Conservation (phyloP, 2,329 filamentous ascomycete genomes). For the Fusarium avenaceum region DNA sequence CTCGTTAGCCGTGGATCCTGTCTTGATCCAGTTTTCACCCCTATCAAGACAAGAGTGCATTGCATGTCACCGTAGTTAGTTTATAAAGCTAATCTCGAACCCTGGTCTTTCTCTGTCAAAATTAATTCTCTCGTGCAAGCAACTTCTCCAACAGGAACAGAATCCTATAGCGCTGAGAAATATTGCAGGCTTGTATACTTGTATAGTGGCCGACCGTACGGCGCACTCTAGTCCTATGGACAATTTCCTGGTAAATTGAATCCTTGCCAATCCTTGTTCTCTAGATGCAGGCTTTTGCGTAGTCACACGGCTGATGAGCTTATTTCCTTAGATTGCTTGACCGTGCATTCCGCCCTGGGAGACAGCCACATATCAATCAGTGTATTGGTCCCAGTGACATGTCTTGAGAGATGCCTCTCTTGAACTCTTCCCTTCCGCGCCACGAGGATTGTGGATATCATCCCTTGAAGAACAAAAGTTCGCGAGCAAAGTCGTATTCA, state of each 20-base stretch:
- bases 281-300: conserved; percentile 22
- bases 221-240: conserved; percentile 1
- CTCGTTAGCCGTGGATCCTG: conserved; percentile 20
- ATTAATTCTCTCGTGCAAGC: conserved; percentile 1
- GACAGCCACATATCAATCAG: conserved; percentile 4
- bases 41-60: conserved; percentile 18
- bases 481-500: conserved; percentile 9
- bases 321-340: conserved; percentile 35
- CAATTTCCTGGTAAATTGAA: conserved; percentile 43
- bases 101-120: conserved; percentile 3
- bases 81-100: conserved; percentile 4
- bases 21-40: conserved; percentile 20
- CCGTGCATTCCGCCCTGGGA: conserved; percentile 26
- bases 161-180: conserved; percentile 4
- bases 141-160: conserved; percentile 4
- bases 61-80: conserved; percentile 1
- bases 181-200: not conserved
- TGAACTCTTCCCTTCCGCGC: not conserved
- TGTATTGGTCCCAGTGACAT: not conserved
- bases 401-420: not conserved
- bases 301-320: conserved; percentile 37
- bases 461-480: not conserved
- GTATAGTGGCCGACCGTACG: conserved; percentile 3
- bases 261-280: conserved; percentile 15
- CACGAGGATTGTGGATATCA: not conserved